These are phyloP conservation scores for Gaertneriomyces semiglobifer DNA, from an alignment of 192 early-diverging fungal species.

Conservation along the genomic window DNA sequence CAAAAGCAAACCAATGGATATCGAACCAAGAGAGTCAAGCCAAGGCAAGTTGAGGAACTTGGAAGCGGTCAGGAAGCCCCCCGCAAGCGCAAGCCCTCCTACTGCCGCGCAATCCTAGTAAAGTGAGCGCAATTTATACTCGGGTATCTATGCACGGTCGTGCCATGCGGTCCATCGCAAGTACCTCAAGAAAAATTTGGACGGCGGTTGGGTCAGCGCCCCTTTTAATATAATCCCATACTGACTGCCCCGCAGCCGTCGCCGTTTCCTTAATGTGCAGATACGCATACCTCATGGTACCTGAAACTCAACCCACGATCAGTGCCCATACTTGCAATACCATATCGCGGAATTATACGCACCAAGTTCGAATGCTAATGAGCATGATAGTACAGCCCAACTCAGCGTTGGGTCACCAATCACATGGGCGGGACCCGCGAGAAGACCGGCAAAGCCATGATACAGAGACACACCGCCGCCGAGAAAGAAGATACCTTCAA, in stretches of 20 bases:
- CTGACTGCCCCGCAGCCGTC: constrained; percentile 27
- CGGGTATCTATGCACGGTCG: not conserved
- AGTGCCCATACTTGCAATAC: constrained; percentile 5
- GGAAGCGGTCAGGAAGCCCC: constrained; percentile 39
- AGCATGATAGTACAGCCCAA: constrained; percentile 41
- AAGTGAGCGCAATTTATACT: not conserved
- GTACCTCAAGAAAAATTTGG: constrained; percentile 59
- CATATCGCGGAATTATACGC: not conserved
- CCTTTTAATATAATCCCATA: constrained; percentile 38
- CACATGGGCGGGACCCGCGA: constrained; percentile 30
- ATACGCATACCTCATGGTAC: constrained; percentile 46
- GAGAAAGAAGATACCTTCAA: constrained; percentile 48
- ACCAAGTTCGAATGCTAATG: constrained; percentile 50
- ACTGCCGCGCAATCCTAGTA: constrained; percentile 25
- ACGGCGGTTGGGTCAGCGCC: constrained; percentile 58
- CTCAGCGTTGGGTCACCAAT: constrained; percentile 42
- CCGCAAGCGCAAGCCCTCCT: constrained; percentile 48
- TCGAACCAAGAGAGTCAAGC: constrained; percentile 50
- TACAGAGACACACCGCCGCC: constrained; percentile 56
- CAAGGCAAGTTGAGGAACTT: constrained; percentile 38
- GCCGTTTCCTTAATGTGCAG: constrained; percentile 43
- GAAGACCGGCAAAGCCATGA: constrained; percentile 50
- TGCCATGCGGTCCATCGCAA: constrained; percentile 14
- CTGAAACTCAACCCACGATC: constrained; percentile 12
- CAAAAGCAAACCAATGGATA: constrained; percentile 49